phyloP scores from a whole-genome alignment of 202 grass and related monocot genomes.

The Eragrostis tef region DNA sequence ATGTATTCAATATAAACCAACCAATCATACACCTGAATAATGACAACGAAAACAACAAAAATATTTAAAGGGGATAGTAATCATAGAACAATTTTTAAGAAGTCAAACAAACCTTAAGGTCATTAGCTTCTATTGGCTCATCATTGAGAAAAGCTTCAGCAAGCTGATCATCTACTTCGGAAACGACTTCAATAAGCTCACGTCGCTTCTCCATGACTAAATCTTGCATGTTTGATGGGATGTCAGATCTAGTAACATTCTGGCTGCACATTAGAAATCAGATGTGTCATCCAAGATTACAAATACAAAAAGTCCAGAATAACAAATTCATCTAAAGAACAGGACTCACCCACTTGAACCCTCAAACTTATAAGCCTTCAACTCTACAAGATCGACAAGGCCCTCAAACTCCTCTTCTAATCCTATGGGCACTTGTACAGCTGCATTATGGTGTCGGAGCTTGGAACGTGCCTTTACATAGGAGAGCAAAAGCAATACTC shows the following conservation, averaged over 20 bases:
- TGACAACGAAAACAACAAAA: constrained; percentile 8
- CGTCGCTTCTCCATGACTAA: constrained; percentile 77
- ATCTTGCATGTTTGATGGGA: constrained; percentile 75
- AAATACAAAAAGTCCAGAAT: constrained; percentile 40
- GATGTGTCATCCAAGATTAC: constrained; percentile 25
- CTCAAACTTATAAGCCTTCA: constrained; percentile 85
- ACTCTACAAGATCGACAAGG: constrained; percentile 91
- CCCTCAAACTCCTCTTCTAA: constrained; percentile 98
- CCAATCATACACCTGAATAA: not conserved
- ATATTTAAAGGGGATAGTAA: constrained; percentile 1
- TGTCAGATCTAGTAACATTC: constrained; percentile 67
- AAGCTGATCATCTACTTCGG: constrained; percentile 94
- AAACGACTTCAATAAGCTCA: constrained; percentile 95
- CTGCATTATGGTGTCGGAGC: constrained; percentile 91
- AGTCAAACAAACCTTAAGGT: constrained; percentile 73
- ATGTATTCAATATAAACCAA: constrained; percentile 27
- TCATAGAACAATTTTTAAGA: constrained; percentile 25
- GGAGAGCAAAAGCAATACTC: constrained; percentile 37
- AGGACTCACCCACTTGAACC: constrained; percentile 82
- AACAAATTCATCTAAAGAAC: constrained; percentile 38
- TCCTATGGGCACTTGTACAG: constrained; percentile 92
- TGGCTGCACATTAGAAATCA: constrained; percentile 65
- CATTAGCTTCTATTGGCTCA: constrained; percentile 72
- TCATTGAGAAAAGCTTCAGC: constrained; percentile 97
- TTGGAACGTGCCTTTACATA: constrained; percentile 77